A percentile compares a stretch with the other conserved stretches of the same genome.
Evolutionary conservation across 1,284 basidiomycete genomes (phyloP).

Genomic region (Pascua sp.): DNA sequence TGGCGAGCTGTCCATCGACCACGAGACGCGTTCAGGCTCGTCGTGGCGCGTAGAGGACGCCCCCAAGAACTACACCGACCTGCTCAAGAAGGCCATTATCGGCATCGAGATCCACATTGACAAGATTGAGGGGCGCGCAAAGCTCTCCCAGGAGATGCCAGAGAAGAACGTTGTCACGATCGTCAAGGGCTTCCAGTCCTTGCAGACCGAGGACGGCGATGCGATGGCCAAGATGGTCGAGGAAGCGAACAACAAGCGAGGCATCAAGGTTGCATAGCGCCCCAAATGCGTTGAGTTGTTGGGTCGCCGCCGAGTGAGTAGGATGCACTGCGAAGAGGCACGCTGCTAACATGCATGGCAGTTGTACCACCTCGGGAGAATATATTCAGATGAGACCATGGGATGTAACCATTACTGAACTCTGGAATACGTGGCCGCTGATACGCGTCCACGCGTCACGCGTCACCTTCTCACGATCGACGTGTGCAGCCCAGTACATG

Average conservation of each 20-base stretch:
- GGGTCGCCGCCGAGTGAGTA: too few species aligned
- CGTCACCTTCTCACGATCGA: too few species aligned
- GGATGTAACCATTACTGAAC: too few species aligned
- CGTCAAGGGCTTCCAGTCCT: constrained; percentile 39
- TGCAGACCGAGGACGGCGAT: constrained; percentile 32
- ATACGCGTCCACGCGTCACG: too few species aligned
- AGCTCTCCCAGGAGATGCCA: constrained; percentile 48
- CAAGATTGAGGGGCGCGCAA: constrained; percentile 49
- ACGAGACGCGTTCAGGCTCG: constrained; percentile 22
- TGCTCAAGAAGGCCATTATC: constrained; percentile 49
- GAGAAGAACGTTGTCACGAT: constrained; percentile 48
- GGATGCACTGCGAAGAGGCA: too few species aligned
- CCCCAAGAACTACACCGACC: constrained; percentile 45
- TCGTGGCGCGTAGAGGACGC: constrained; percentile 49
- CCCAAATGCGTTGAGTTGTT: too few species aligned
- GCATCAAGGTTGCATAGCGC: not conserved
- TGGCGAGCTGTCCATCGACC: constrained; percentile 30
- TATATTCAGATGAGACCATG: too few species aligned
- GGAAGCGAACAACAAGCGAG: constrained; percentile 22
- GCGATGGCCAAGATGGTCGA: constrained; percentile 40
- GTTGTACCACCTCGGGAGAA: too few species aligned
- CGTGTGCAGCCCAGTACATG: too few species aligned
- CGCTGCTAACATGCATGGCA: not conserved
- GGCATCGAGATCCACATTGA: constrained; percentile 49
- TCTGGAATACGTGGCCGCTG: too few species aligned